Conservation (phyloP, 106 monocot species). For the Dactylorhiza incarnata region DNA sequence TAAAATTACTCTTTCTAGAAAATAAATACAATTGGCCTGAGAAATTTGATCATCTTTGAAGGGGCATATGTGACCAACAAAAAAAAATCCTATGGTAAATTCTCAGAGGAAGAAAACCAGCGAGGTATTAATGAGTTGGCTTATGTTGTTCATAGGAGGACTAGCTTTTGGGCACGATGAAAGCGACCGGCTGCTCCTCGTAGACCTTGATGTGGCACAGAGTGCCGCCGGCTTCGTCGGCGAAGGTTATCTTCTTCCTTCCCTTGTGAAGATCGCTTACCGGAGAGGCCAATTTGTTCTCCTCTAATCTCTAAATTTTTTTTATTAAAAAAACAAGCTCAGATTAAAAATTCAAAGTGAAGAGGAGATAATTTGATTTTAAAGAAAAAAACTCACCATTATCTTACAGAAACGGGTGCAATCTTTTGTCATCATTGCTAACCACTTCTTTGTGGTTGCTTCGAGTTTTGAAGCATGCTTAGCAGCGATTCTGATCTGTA, state of each 20-base stretch:
- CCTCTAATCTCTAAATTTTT: slow-evolving; percentile 36
- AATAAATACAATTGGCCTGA: not conserved
- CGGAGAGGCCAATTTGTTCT: slow-evolving; percentile 25
- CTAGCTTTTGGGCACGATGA: not conserved
- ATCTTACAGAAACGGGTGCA: slow-evolving; percentile 92
- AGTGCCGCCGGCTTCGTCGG: slow-evolving; percentile 80
- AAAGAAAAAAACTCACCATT: slow-evolving; percentile 44
- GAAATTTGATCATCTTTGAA: too few species aligned
- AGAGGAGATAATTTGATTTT: not conserved
- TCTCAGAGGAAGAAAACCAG: not conserved
- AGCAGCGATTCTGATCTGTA: slow-evolving; percentile 36
- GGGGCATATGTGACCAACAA: too few species aligned
- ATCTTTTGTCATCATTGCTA: slow-evolving; percentile 62
- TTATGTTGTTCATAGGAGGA: not conserved
- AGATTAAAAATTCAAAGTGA: not conserved
- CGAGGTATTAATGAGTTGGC: not conserved
- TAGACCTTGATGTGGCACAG: slow-evolving; percentile 75
- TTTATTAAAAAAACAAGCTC: not conserved
- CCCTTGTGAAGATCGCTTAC: slow-evolving; percentile 27
- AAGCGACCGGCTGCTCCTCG: slow-evolving; percentile 15
- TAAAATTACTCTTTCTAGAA: not conserved
- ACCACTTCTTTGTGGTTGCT: slow-evolving; percentile 45
- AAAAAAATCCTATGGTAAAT: not conserved
- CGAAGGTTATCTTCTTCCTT: slow-evolving; percentile 69
- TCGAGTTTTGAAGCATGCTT: slow-evolving; percentile 47